These are phyloP conservation scores for Komagataella kurtzmanii DNA, from an alignment of 805 yeast species.

Conservation along the genomic window DNA sequence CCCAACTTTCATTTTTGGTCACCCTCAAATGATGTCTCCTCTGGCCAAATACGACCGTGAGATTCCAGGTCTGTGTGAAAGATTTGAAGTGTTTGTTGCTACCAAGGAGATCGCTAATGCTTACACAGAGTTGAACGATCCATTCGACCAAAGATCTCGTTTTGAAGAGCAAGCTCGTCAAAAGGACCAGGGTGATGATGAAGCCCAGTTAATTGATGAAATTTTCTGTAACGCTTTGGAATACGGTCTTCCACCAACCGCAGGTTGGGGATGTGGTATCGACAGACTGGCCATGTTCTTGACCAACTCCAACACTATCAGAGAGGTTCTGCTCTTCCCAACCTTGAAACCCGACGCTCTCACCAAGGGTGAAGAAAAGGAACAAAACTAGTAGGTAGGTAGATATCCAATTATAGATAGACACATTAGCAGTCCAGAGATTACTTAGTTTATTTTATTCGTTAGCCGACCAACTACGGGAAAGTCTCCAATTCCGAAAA, in stretches of 20 bases:
- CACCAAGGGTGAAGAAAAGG: conserved; percentile 21
- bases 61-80: conserved; percentile 90
- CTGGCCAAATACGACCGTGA: conserved; percentile 92
- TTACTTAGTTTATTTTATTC: neutral
- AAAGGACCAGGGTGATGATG: conserved; percentile 98
- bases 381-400: conserved; percentile 5
- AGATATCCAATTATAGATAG: neutral
- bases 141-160: conserved; percentile 94
- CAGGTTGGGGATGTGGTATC: conserved; percentile 99
- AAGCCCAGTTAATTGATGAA: conserved; percentile 94
- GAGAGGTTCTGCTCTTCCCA: conserved; percentile 97
- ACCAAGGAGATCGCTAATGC: conserved; percentile 98
- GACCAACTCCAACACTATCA: conserved; percentile 90
- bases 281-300: conserved; percentile 97
- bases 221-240: conserved; percentile 95
- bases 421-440: neutral
- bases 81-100: conserved; percentile 97
- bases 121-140: conserved; percentile 97
- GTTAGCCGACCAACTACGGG: neutral
- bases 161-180: conserved; percentile 99
- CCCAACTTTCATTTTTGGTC: conserved; percentile 97
- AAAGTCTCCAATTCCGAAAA: neutral
- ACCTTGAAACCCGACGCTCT: conserved; percentile 88
- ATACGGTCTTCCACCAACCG: conserved; percentile 98
- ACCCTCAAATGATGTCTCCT: conserved; percentile 99